phyloP scores from a whole-genome alignment of 2,329 filamentous ascomycete species.

The Chrysosporium queenslandicum region DNA sequence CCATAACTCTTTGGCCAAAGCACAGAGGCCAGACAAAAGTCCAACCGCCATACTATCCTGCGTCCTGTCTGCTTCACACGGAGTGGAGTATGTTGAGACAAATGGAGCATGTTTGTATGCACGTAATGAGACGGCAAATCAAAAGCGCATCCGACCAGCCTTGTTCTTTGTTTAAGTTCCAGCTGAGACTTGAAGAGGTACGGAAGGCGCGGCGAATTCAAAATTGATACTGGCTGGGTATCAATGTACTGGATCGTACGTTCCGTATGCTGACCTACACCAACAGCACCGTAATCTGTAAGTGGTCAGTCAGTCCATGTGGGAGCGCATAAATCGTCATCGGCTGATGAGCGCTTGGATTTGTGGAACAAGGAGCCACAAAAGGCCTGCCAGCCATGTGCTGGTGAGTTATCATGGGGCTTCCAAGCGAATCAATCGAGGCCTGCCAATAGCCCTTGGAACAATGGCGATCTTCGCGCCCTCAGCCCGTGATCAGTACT shows the following conservation, averaged over 20 bases:
- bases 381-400: background rate
- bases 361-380: background rate
- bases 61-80: too few species aligned
- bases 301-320: background rate
- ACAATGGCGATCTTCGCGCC: background rate
- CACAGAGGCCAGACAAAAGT: too few species aligned
- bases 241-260: too few species aligned
- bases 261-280: background rate
- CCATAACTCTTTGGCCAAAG: too few species aligned
- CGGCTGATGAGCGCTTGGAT: background rate
- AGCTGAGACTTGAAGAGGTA: background rate
- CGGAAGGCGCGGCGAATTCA: too few species aligned
- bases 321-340: background rate
- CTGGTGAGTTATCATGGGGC: too few species aligned
- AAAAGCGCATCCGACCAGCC: background rate
- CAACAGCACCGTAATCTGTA: background rate
- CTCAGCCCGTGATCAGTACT: background rate
- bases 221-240: too few species aligned
- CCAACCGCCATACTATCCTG: too few species aligned
- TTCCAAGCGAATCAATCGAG: background rate
- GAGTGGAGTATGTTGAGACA: too few species aligned
- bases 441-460: background rate
- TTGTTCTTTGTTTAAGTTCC: background rate
- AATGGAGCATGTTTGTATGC: too few species aligned
- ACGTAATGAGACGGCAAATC: background rate